Conservation (phyloP, 306 rosid species). For the Glycyrrhiza uralensis region DNA sequence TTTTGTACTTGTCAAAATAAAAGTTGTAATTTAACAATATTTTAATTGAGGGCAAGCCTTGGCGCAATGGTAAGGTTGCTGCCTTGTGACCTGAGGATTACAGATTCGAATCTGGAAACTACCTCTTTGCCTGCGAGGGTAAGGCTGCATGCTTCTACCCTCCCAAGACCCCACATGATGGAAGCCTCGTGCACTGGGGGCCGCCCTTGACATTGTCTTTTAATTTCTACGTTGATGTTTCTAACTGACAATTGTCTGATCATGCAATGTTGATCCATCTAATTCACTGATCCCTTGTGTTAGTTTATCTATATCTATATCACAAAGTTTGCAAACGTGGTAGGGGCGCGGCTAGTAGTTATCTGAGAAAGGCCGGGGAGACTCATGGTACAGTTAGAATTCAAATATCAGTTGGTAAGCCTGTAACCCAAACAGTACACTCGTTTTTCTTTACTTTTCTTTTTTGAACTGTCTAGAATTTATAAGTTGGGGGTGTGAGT, state of each 20-base stretch:
- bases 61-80: too few species aligned
- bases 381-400: conserved; percentile 73
- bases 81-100: too few species aligned
- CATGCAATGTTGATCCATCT: background rate
- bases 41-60: too few species aligned
- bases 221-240: background rate
- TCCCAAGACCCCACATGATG: too few species aligned
- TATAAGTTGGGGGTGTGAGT: background rate
- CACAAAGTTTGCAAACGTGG: conserved; percentile 14
- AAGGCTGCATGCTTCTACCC: too few species aligned
- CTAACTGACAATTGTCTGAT: background rate
- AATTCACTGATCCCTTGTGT: background rate
- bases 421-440: background rate
- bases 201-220: too few species aligned
- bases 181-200: too few species aligned
- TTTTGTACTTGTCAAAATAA: background rate
- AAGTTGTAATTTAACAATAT: background rate
- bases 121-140: too few species aligned
- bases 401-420: conserved; percentile 69
- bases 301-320: background rate
- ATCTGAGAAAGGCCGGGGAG: conserved; percentile 84
- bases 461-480: background rate
- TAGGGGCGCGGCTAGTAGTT: conserved; percentile 71
- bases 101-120: too few species aligned
- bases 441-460: background rate